A percentile compares a stretch with the other conserved stretches of the same genome.
phyloP scores from a whole-genome alignment of 305 asterid genomes.

The Stenogyne calaminthoides region DNA sequence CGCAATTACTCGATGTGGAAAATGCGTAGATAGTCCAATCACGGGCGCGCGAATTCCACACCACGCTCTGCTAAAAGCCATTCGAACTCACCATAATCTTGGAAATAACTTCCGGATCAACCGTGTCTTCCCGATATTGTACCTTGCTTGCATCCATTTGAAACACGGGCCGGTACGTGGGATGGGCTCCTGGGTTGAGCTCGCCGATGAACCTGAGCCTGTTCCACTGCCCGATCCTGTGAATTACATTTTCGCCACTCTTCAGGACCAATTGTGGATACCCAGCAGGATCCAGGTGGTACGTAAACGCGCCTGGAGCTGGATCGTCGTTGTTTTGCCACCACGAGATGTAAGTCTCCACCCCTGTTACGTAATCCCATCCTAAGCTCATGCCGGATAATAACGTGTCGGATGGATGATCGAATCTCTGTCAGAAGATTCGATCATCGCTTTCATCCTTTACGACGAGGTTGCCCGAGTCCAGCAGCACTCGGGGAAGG shows the following conservation, averaged over 20 bases:
- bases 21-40: background rate
- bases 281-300: background rate
- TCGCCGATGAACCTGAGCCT: background rate
- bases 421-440: slow-evolving; percentile 11
- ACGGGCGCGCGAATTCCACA: background rate
- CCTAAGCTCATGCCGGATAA: slow-evolving; percentile 8
- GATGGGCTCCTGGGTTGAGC: background rate
- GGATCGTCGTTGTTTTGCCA: slow-evolving; percentile 4
- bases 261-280: background rate
- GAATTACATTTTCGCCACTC: background rate
- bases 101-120: background rate
- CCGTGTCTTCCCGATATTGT: background rate
- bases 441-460: background rate
- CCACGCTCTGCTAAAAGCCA: background rate
- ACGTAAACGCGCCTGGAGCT: background rate
- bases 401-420: slow-evolving; percentile 3
- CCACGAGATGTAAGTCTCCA: background rate
- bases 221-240: background rate
- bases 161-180: background rate
- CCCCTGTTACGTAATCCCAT: background rate
- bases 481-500: background rate
- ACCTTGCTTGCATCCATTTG: background rate
- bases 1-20: background rate
- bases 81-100: background rate
- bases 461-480: slow-evolving; percentile 8